These are phyloP conservation scores for Noccaea bulbosa DNA, from an alignment of 345 rosid species.

Conservation along the genomic window DNA sequence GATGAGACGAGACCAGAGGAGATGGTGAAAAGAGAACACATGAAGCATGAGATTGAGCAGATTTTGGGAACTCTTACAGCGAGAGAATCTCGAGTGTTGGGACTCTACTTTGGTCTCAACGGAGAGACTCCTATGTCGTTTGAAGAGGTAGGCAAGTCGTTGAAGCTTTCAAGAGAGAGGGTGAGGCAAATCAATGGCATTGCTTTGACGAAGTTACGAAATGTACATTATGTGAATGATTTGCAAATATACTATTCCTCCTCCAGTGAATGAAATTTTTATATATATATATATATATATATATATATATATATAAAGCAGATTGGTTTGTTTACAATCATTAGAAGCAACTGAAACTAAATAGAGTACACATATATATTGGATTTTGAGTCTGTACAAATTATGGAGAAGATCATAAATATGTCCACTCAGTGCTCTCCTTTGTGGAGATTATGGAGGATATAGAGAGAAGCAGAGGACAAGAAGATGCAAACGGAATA, in stretches of 20 bases:
- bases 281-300: too few relatives aligned
- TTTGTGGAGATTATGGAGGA: constrained; percentile 84
- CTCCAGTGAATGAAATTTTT: constrained; percentile 17
- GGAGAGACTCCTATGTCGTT: constrained; percentile 56
- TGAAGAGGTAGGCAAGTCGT: constrained; percentile 51
- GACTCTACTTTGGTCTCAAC: constrained; percentile 51
- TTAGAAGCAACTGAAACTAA: not conserved
- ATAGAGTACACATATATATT: not conserved
- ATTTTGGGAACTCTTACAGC: constrained; percentile 44
- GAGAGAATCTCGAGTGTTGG: constrained; percentile 54
- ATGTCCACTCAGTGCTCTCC: constrained; percentile 44
- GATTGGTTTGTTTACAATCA: constrained; percentile 2
- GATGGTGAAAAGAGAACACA: constrained; percentile 46
- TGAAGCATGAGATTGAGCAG: constrained; percentile 45
- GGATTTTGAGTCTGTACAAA: constrained; percentile 20
- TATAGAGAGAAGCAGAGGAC: constrained; percentile 85
- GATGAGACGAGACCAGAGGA: constrained; percentile 53
- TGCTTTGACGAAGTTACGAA: constrained; percentile 50
- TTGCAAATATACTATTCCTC: constrained; percentile 47
- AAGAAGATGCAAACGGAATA: constrained; percentile 87
- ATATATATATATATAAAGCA: not conserved
- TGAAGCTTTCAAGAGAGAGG: constrained; percentile 60
- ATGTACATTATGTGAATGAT: constrained; percentile 37
- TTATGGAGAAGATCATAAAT: not conserved
- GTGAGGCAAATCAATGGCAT: constrained; percentile 55